A percentile compares a stretch with the other conserved stretches of the same genome.
Evolutionary conservation across 306 rosid species (phyloP).

Genomic region (Casuarina equisetifolia): DNA sequence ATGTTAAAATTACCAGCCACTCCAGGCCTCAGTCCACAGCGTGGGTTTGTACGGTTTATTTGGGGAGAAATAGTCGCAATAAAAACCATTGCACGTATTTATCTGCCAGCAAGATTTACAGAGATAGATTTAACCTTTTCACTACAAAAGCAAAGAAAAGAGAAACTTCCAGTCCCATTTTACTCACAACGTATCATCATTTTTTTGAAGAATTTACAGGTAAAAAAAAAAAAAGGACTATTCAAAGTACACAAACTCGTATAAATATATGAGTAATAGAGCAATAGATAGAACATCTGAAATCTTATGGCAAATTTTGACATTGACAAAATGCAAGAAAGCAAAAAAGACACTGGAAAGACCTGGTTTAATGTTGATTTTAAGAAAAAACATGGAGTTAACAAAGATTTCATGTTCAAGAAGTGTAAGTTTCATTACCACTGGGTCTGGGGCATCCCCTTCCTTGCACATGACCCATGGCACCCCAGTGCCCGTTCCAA

Average conservation of each 20-base stretch:
- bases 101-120: constrained; percentile 50
- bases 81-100: constrained; percentile 86
- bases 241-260: neutral
- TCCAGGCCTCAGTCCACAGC: constrained; percentile 64
- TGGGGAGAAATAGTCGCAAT: constrained; percentile 79
- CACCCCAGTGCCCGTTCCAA: constrained; percentile 63
- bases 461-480: constrained; percentile 98
- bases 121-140: constrained; percentile 9
- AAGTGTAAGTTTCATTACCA: constrained; percentile 43
- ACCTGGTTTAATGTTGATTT: neutral
- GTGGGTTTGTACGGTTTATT: constrained; percentile 78
- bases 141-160: neutral
- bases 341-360: neutral
- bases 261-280: neutral
- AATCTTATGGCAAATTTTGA: neutral
- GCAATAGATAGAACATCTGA: neutral
- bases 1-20: constrained; percentile 44
- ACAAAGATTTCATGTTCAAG: neutral
- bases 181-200: neutral
- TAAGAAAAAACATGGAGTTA: neutral
- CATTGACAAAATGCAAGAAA: neutral
- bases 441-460: constrained; percentile 84
- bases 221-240: neutral
- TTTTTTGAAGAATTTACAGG: neutral
- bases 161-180: neutral